Evolutionary conservation across 139 green algal species (phyloP).

Genomic region (Auxenochlorella protothecoides): DNA sequence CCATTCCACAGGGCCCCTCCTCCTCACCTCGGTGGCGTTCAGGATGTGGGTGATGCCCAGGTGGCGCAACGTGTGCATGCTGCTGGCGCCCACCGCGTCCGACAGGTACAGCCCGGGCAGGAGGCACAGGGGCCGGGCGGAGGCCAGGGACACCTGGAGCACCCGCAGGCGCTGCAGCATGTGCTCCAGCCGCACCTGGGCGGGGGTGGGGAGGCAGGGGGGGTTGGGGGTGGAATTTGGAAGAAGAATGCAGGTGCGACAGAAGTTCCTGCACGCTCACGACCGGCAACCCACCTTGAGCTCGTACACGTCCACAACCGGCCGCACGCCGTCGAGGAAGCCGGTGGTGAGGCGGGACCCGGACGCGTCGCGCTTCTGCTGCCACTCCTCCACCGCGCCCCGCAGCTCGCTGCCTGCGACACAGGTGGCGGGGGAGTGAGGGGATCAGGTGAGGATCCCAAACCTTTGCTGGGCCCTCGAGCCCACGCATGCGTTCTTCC

Average conservation of each 20-base stretch:
- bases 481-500: background rate
- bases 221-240: background rate
- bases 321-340: conserved; percentile 69
- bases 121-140: conserved; percentile 39
- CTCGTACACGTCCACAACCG: conserved; percentile 79
- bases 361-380: conserved; percentile 24
- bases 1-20: background rate
- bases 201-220: background rate
- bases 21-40: conserved; percentile 63
- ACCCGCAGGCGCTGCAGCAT: conserved; percentile 67
- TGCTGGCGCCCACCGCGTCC: conserved; percentile 58
- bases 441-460: background rate
- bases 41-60: conserved; percentile 79
- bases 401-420: conserved; percentile 41
- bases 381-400: conserved; percentile 59
- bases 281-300: conserved; percentile 43
- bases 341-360: conserved; percentile 54
- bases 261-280: background rate
- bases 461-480: background rate
- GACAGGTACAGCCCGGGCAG: conserved; percentile 61
- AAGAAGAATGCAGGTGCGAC: background rate
- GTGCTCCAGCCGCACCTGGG: conserved; percentile 64
- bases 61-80: conserved; percentile 57
- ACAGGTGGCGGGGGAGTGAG: too few species aligned
- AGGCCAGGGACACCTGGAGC: conserved; percentile 44